phyloP scores from a whole-genome alignment of 768 basidiomycete genomes.

The Termitomyces sp. region DNA sequence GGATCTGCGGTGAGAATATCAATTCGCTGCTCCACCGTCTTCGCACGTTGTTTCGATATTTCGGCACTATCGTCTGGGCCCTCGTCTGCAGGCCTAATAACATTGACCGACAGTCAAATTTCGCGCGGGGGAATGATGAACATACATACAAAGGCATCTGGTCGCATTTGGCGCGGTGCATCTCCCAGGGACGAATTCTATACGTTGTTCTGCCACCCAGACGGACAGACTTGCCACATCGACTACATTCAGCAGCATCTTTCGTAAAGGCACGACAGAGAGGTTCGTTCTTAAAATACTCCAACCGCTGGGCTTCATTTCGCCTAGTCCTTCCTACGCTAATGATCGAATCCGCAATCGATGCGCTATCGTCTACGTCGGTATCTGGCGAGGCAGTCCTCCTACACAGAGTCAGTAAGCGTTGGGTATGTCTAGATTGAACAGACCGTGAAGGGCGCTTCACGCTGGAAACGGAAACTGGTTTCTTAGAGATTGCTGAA shows the following conservation, averaged over 20 bases:
- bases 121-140: too few relatives aligned
- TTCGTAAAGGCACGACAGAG: constrained; percentile 53
- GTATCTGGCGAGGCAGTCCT: constrained; percentile 27
- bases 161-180: constrained; percentile 52
- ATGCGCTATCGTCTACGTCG: constrained; percentile 45
- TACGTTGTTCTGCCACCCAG: constrained; percentile 55
- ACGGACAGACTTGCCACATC: constrained; percentile 52
- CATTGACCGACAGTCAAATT: background rate
- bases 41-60: constrained; percentile 14
- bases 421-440: too few relatives aligned
- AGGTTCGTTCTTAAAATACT: constrained; percentile 60
- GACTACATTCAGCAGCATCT: constrained; percentile 51
- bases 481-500: constrained; percentile 16
- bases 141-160: constrained; percentile 27
- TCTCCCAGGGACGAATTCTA: constrained; percentile 56
- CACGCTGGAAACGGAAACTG: constrained; percentile 10
- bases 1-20: constrained; percentile 50
- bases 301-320: constrained; percentile 56
- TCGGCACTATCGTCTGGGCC: constrained; percentile 14
- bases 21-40: constrained; percentile 41
- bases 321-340: constrained; percentile 41
- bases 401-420: constrained; percentile 8
- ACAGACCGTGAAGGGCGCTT: constrained; percentile 24
- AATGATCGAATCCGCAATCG: constrained; percentile 49
- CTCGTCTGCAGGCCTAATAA: constrained; percentile 13